Evolutionary conservation across 1,284 basidiomycete species (phyloP).

Genomic region (Macrocystidia cucumis): DNA sequence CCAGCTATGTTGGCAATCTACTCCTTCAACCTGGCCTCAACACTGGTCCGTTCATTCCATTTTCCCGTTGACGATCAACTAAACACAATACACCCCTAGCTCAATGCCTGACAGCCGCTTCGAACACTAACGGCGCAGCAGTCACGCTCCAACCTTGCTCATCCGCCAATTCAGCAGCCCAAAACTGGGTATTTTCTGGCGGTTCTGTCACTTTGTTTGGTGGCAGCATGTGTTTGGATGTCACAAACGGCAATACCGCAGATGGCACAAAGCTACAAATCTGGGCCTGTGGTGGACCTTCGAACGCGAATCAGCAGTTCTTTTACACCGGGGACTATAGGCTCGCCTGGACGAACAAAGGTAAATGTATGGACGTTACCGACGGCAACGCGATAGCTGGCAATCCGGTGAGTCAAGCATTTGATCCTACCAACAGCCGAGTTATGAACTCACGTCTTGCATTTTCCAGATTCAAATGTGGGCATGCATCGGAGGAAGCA

Average conservation of each 20-base stretch:
- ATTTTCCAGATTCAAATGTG: constrained; percentile 32
- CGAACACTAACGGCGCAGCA: constrained; percentile 34
- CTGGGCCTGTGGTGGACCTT: constrained; percentile 29
- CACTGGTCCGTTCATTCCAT: too few relatives aligned
- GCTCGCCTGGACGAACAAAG: constrained; percentile 35
- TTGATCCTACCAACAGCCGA: not conserved
- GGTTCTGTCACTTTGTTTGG: constrained; percentile 34
- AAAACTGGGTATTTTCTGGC: constrained; percentile 36
- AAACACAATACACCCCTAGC: constrained; percentile 14
- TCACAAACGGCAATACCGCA: constrained; percentile 25
- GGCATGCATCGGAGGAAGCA: constrained; percentile 26
- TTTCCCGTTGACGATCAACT: too few relatives aligned
- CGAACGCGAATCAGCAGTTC: constrained; percentile 34
- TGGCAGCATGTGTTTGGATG: constrained; percentile 41
- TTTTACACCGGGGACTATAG: constrained; percentile 33
- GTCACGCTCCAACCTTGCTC: constrained; percentile 38
- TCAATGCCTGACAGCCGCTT: constrained; percentile 40
- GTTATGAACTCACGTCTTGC: constrained; percentile 6
- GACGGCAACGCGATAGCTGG: constrained; percentile 30
- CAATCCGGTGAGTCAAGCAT: constrained; percentile 23
- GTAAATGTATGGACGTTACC: constrained; percentile 40
- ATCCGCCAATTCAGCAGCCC: constrained; percentile 28
- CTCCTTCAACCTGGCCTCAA: too few relatives aligned
- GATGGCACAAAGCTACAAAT: constrained; percentile 41
- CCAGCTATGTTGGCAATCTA: too few relatives aligned